Evolutionary conservation across 2,329 filamentous ascomycete genomes (phyloP).

Genomic region (Aspergillus uvarum): DNA sequence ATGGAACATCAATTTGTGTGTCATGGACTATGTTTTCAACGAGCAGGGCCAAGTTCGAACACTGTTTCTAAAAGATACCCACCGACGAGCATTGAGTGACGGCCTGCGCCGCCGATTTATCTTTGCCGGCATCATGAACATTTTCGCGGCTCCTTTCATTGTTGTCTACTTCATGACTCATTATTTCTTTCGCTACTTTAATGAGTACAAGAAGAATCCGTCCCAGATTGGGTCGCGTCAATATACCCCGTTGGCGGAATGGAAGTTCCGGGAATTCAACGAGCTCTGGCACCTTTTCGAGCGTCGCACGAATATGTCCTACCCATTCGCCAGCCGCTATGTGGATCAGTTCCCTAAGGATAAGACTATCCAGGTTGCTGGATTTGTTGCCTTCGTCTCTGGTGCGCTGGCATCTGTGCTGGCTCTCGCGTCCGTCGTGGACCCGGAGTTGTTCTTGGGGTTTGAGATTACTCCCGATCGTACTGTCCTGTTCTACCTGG

Average conservation of each 20-base stretch:
- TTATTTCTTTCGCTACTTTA: constrained; percentile 94
- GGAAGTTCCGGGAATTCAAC: constrained; percentile 99
- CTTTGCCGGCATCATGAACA: constrained; percentile 81
- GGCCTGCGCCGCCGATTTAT: constrained; percentile 75
- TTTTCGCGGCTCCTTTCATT: constrained; percentile 82
- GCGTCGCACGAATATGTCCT: constrained; percentile 88
- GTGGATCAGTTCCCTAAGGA: constrained; percentile 95
- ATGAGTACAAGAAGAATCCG: constrained; percentile 94
- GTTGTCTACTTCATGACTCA: constrained; percentile 83
- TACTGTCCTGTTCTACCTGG: constrained; percentile 87
- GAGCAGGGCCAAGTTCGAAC: constrained; percentile 82
- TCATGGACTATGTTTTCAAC: constrained; percentile 93
- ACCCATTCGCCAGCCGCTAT: constrained; percentile 87
- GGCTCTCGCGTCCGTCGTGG: constrained; percentile 77
- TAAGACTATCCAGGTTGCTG: constrained; percentile 80
- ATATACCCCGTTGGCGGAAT: constrained; percentile 90
- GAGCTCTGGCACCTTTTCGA: constrained; percentile 91
- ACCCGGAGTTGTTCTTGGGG: constrained; percentile 83
- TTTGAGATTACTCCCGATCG: constrained; percentile 90
- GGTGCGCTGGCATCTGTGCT: constrained; percentile 85
- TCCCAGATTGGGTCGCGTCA: constrained; percentile 81
- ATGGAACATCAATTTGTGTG: constrained; percentile 86
- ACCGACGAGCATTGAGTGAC: constrained; percentile 74
- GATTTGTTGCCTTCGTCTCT: constrained; percentile 82
- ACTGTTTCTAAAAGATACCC: constrained; percentile 79